Base-by-base conservation (phyloP, 1,284 basidiomycete genomes). In the Cystobasidium pallidum region DNA sequence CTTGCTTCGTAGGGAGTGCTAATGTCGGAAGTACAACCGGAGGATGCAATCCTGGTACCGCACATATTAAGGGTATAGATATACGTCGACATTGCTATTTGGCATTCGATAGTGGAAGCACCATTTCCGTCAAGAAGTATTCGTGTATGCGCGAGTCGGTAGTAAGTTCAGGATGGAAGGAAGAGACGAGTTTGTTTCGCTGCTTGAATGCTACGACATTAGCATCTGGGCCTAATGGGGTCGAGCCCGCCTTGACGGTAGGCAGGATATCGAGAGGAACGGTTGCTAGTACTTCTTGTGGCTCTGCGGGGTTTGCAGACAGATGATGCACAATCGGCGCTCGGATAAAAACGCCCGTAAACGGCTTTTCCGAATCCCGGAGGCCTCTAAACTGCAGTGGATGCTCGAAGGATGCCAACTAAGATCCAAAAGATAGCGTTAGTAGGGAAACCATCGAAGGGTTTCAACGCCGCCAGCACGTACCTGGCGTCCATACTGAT, bases 91-190 rank as follows among this genome's bases (percentile, higher is more conserved):
- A 13, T 13, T 39, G 19, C 19, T 3, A 6, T 8, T 45, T n/a
- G 6, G 10, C 30, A 15, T 51, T 8, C 0, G 26, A 15, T 13
- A 32, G 11, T 19, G 68, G 32, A 2, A 71, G 15, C n/a, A 71
- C 68, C 34, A 71, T 36, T 24, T 64, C 19, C 11, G 36, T 45
- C 8, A 71, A 43, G 39, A 71, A 71, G 51, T 63, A 71, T 57
- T 71, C 68, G 49, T 71, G 68, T 51, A 66, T 61, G 41, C 95
- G 86, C 70, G 86, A 83, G 80, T 99, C 95, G 45, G 85, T 85
- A 19, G 91, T 95, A 54, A 98, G 83, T 81, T 98, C 95, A 0
- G 95, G 95, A 79, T 98, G 95, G 83, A 98, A 98, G 1, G 89
- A 91, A 1, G 94, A 95, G 34, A 94, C 85, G 64, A 98, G 83